Evolutionary conservation across 306 rosid species (phyloP).

Genomic region (Sesbania bispinosa): DNA sequence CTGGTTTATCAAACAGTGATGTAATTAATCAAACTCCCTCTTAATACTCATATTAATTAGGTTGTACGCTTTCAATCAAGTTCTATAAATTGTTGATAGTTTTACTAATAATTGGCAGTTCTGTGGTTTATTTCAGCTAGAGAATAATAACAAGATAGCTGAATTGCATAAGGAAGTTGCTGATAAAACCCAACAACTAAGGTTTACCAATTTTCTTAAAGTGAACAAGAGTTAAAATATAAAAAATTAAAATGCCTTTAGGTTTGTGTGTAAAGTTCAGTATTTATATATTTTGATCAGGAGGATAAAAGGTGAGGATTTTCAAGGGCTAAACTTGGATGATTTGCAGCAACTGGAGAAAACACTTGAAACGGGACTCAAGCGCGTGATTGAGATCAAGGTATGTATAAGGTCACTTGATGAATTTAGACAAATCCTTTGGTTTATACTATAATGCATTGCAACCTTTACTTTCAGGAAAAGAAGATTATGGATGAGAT

Average conservation of each 20-base stretch:
- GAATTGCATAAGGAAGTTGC: conserved; percentile 26
- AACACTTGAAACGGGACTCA: conserved; percentile 18
- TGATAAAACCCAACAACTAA: conserved; percentile 19
- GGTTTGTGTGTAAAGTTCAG: neutral
- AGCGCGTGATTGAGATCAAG: conserved; percentile 17
- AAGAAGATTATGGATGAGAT: conserved; percentile 7
- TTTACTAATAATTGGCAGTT: neutral
- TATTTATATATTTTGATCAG: neutral
- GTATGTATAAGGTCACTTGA: neutral
- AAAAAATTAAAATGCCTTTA: neutral
- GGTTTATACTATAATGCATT: neutral
- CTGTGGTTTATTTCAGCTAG: neutral
- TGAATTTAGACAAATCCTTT: neutral
- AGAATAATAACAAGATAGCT: neutral
- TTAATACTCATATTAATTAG: no score
- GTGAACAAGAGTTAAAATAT: neutral
- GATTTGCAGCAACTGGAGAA: conserved; percentile 20
- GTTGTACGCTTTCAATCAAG: neutral
- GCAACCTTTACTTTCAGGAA: conserved; percentile 7
- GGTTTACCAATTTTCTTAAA: conserved; percentile 2
- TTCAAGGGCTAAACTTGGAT: conserved; percentile 24
- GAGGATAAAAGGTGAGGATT: conserved; percentile 26
- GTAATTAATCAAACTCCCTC: neutral
- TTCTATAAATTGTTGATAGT: neutral
- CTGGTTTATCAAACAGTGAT: neutral